A percentile compares a stretch with the other conserved stretches of the same genome.
Evolutionary conservation across 106 monocot species (phyloP).

Genomic region (Acorus gramineus): DNA sequence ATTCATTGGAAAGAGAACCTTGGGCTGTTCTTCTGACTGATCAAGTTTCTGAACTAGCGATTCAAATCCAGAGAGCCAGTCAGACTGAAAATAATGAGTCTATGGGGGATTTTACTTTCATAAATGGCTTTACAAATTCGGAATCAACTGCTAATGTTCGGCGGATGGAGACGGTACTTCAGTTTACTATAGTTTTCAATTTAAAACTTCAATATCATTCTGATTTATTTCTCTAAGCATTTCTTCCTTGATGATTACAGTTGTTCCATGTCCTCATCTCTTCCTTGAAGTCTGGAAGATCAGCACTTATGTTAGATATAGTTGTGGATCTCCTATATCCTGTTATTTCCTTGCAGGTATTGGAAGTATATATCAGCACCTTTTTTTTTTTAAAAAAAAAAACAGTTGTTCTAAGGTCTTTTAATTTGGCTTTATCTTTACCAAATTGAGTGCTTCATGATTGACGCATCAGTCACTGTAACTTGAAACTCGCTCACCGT

Average conservation of each 20-base stretch:
- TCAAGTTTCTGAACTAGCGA: slow-evolving; percentile 44
- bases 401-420: not conserved
- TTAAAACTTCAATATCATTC: not conserved
- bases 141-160: slow-evolving; percentile 45
- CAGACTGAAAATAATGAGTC: slow-evolving; percentile 32
- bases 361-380: not conserved
- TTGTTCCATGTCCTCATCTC: slow-evolving; percentile 84
- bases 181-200: slow-evolving; percentile 9
- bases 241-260: slow-evolving; percentile 30
- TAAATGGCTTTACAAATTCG: slow-evolving; percentile 27
- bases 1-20: slow-evolving; percentile 22
- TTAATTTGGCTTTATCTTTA: too few species aligned
- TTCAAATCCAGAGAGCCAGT: slow-evolving; percentile 63
- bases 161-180: slow-evolving; percentile 81
- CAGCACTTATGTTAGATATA: slow-evolving; percentile 72
- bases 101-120: slow-evolving; percentile 18
- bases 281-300: slow-evolving; percentile 89
- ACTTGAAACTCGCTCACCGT: too few species aligned
- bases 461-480: too few species aligned
- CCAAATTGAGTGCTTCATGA: too few species aligned
- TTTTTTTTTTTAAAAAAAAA: not conserved
- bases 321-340: slow-evolving; percentile 72
- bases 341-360: slow-evolving; percentile 83
- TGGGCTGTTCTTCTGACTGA: slow-evolving; percentile 50
- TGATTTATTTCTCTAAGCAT: not conserved